Base-by-base conservation (phyloP, 495 filamentous ascomycete genomes). In the Penicillium coffeae region DNA sequence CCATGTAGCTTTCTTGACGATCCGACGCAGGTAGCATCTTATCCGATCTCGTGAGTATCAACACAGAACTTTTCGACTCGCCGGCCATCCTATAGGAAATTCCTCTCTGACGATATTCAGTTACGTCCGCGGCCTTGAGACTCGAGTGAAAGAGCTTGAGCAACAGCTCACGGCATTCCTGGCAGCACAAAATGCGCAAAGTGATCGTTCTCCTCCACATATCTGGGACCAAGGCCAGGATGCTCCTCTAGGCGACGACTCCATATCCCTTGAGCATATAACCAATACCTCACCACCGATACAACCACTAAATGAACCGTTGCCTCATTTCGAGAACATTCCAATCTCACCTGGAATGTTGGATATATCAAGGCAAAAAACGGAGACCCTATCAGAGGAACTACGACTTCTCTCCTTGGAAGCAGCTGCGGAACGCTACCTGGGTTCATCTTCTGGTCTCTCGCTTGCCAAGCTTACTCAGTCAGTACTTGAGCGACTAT, bases 401-500 rank as follows among this genome's bases (percentile, higher is more conserved):
- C 44, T 72, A 10, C 61, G 65, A 20, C 35, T 62, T 0, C 50
- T 72, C 1, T 70, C 69, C 0, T 49, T 70, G 8, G 69, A 72
- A 35, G 69, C 67, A 3, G 61, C 63, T 7, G 69, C 66, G 15
- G 69, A 72, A 21, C 52, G 66, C 21, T 63, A 72, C 48, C 39
- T 72, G n/a, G 65, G 69, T 0, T 67, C 67, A 0, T 63, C 69
- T 3, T 69, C 69, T 0, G 69, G 69, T 0, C 33, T 70, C 8
- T 65, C 64, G 3, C 66, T 72, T 18, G 68, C 67, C 8, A 64
- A 64, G 30, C 57, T 72, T n/a, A 70, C 65, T 2, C 64, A 70
- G 18, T 52, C 59, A 0, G 61, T 80, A 9, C 62, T 78, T 0
- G 56, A 61, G 8, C 68, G 67, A n/a, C 54, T 80, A 16, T 74